A percentile compares a stretch with the other conserved stretches of the same genome.
These are phyloP conservation scores for Botrytis byssoidea DNA, from an alignment of 2,329 filamentous ascomycete genomes.

Conservation along the genomic window DNA sequence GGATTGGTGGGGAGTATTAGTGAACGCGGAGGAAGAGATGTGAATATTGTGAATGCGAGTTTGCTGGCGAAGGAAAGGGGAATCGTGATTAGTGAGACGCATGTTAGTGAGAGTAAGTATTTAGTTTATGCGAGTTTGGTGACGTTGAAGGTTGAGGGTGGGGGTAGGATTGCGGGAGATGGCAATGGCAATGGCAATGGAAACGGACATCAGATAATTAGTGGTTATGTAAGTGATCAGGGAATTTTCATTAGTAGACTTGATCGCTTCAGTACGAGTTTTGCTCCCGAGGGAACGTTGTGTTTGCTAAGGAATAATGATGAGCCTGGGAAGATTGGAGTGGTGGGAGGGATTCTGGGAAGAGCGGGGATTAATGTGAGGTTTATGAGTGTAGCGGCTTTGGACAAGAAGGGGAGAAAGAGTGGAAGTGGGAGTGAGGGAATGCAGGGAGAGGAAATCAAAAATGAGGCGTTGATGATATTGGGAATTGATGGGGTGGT, in stretches of 20 bases:
- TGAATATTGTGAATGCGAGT: constrained; percentile 81
- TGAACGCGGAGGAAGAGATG: constrained; percentile 62
- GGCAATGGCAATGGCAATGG: constrained; percentile 32
- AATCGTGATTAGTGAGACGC: constrained; percentile 73
- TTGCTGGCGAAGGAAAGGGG: constrained; percentile 75
- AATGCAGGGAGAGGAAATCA: constrained; percentile 37
- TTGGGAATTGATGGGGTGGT: constrained; percentile 69
- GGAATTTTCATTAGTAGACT: constrained; percentile 69
- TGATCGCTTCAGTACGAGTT: constrained; percentile 70
- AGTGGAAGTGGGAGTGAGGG: constrained; percentile 29
- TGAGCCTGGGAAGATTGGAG: constrained; percentile 77
- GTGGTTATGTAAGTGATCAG: constrained; percentile 65
- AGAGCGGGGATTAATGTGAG: constrained; percentile 72
- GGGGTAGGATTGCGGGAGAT: neutral
- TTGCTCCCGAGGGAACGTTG: constrained; percentile 69
- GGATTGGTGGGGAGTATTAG: constrained; percentile 70
- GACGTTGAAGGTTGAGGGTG: constrained; percentile 52
- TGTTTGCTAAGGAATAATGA: constrained; percentile 83
- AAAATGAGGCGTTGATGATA: constrained; percentile 78
- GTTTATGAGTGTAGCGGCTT: constrained; percentile 70
- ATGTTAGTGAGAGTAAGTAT: constrained; percentile 59
- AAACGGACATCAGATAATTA: constrained; percentile 49
- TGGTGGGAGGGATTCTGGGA: constrained; percentile 70
- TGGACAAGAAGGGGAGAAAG: constrained; percentile 38
- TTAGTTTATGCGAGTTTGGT: constrained; percentile 69